Evolutionary conservation across 2,329 filamentous ascomycete species (phyloP).

Genomic region (Aspergillus glaucus): DNA sequence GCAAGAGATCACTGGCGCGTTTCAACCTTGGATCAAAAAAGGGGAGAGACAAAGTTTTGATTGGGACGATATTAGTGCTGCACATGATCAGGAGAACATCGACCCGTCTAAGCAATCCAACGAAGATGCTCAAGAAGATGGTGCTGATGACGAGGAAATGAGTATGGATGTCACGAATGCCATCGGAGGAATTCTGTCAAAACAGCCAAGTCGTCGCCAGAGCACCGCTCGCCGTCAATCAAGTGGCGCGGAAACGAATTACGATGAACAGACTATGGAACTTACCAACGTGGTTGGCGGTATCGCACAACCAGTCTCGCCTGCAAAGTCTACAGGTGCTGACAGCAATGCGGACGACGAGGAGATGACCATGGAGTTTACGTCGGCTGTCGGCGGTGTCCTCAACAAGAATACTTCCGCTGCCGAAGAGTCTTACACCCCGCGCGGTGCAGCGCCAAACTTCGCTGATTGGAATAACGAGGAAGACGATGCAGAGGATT

Average conservation of each 20-base stretch:
- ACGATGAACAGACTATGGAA: slow-evolving; percentile 44
- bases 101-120: slow-evolving; percentile 24
- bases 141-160: slow-evolving; percentile 60
- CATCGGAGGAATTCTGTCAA: slow-evolving; percentile 68
- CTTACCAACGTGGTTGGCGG: slow-evolving; percentile 41
- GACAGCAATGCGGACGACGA: slow-evolving; percentile 34
- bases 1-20: slow-evolving; percentile 48
- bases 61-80: slow-evolving; percentile 36
- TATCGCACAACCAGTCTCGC: slow-evolving; percentile 24
- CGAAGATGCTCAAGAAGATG: slow-evolving; percentile 18
- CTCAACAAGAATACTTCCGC: slow-evolving; percentile 22
- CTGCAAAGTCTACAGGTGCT: slow-evolving; percentile 20
- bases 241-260: slow-evolving; percentile 38
- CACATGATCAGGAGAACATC: slow-evolving; percentile 42
- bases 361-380: slow-evolving; percentile 46
- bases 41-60: slow-evolving; percentile 36
- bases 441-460: slow-evolving; percentile 15
- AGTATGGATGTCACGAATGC: slow-evolving; percentile 91
- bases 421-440: slow-evolving; percentile 6
- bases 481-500: slow-evolving; percentile 22
- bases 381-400: slow-evolving; percentile 39
- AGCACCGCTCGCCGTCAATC: slow-evolving; percentile 39
- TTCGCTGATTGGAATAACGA: slow-evolving; percentile 17
- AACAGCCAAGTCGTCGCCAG: slow-evolving; percentile 26
- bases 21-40: slow-evolving; percentile 44